Percentiles rank a stretch among this genome's conserved stretches.
These are phyloP conservation scores for Kwoniella sp. DNA, from an alignment of 768 basidiomycete genomes.

Conservation along the genomic window DNA sequence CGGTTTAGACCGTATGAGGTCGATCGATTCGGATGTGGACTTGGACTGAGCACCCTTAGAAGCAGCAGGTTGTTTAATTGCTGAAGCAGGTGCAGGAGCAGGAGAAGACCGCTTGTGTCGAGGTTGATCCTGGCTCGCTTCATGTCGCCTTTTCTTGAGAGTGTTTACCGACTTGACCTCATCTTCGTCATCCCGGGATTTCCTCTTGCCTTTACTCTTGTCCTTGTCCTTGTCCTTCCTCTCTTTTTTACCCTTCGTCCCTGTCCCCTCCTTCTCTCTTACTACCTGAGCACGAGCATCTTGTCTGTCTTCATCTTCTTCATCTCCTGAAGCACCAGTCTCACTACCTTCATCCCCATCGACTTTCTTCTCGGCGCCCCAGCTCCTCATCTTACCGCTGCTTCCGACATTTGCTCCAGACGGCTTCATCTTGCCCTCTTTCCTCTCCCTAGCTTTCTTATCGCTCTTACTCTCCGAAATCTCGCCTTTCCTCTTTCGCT, in stretches of 20 bases:
- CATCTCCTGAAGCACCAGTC: not conserved
- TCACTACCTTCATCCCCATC: constrained; percentile 12
- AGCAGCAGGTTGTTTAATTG: not conserved
- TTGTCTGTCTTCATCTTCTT: constrained; percentile 8
- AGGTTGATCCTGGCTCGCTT: not conserved
- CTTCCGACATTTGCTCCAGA: constrained; percentile 39
- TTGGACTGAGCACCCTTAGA: too few species aligned
- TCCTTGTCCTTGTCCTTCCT: constrained; percentile 2
- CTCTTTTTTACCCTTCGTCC: constrained; percentile 6
- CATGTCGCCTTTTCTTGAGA: constrained; percentile 3
- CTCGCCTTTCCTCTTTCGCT: constrained; percentile 44
- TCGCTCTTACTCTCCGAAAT: constrained; percentile 35
- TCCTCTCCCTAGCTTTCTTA: constrained; percentile 28
- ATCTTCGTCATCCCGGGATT: constrained; percentile 8
- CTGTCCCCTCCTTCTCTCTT: constrained; percentile 1
- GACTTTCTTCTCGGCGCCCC: constrained; percentile 25
- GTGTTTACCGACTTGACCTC: not conserved
- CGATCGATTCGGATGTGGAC: constrained; percentile 15
- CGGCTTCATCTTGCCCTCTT: constrained; percentile 38
- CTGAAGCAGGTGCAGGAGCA: constrained; percentile 6
- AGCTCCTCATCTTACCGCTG: constrained; percentile 31
- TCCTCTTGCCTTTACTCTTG: constrained; percentile 1
- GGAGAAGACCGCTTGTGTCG: constrained; percentile 7
- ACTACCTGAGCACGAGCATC: constrained; percentile 5
- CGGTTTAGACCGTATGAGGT: not conserved